Conservation (phyloP, 1,284 basidiomycete species). For the Athelia sp. region DNA sequence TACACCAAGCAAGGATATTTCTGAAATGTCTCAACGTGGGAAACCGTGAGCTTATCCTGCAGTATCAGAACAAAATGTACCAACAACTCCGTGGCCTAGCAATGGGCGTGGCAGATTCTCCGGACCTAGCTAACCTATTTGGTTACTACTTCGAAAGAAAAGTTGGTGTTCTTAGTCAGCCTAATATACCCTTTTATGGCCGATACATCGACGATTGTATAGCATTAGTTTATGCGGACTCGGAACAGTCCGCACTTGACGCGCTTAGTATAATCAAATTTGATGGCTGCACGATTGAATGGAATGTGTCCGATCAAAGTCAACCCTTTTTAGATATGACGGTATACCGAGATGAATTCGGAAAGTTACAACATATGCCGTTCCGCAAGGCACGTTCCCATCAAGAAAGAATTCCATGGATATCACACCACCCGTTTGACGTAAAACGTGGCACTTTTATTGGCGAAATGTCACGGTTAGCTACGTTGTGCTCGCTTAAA, state of each 20-base stretch:
- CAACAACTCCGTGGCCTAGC: constrained; percentile 23
- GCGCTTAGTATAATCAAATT: constrained; percentile 13
- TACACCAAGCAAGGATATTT: constrained; percentile 9
- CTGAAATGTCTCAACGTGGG: constrained; percentile 8
- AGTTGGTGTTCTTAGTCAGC: constrained; percentile 13
- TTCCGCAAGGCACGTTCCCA: constrained; percentile 27
- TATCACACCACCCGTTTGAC: constrained; percentile 27
- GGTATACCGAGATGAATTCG: constrained; percentile 17
- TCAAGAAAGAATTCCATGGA: constrained; percentile 31
- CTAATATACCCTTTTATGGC: constrained; percentile 25
- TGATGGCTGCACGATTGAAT: constrained; percentile 25
- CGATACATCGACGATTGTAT: constrained; percentile 34
- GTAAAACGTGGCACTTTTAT: constrained; percentile 30
- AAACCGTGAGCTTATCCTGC: constrained; percentile 14
- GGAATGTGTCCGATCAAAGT: constrained; percentile 17
- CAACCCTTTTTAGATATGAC: constrained; percentile 26
- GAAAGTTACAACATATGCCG: constrained; percentile 19
- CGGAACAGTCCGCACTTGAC: constrained; percentile 16
- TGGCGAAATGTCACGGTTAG: constrained; percentile 31
- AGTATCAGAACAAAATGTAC: constrained; percentile 16
- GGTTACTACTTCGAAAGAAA: constrained; percentile 19
- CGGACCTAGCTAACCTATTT: constrained; percentile 29
- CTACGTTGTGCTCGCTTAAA: constrained; percentile 24
- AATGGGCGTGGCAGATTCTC: constrained; percentile 28
- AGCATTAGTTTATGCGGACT: constrained; percentile 21